phyloP scores from a whole-genome alignment of 2,329 filamentous ascomycete species.

The Colletotrichum eleusines region DNA sequence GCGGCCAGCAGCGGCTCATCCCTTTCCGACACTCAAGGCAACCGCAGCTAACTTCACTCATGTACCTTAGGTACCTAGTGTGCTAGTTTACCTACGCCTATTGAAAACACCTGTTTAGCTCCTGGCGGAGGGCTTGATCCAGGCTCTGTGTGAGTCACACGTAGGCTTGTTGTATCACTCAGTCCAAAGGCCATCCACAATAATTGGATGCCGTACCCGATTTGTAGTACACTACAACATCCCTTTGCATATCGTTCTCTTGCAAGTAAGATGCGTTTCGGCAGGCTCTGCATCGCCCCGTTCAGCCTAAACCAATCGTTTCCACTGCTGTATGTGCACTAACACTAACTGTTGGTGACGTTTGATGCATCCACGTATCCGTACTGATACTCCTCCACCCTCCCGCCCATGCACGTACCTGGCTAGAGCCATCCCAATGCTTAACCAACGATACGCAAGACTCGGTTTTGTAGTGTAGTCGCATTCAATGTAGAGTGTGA shows the following conservation, averaged over 20 bases:
- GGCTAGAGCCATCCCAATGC: background rate
- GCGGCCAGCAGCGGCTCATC: conserved; percentile 1
- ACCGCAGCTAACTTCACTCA: background rate
- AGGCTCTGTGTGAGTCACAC: conserved; percentile 12
- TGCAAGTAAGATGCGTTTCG: background rate
- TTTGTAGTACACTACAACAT: conserved; percentile 2
- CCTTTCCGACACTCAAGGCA: background rate
- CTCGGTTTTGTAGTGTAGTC: background rate
- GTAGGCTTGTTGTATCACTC: background rate
- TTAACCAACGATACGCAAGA: background rate
- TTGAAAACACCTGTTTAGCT: background rate
- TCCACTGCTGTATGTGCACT: background rate
- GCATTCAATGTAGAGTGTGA: background rate
- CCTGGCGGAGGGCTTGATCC: background rate
- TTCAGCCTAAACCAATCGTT: conserved; percentile 5
- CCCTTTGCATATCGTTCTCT: background rate
- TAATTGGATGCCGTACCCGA: background rate
- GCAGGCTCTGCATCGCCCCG: background rate
- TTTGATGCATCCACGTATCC: conserved; percentile 8
- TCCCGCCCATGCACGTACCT: conserved; percentile 5
- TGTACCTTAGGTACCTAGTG: too few relatives aligned
- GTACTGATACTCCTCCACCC: conserved; percentile 3
- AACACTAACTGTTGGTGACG: background rate
- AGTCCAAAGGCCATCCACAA: background rate
- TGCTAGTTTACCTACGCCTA: too few relatives aligned